Conservation (phyloP, 768 basidiomycete species). For the Mycena floridula region DNA sequence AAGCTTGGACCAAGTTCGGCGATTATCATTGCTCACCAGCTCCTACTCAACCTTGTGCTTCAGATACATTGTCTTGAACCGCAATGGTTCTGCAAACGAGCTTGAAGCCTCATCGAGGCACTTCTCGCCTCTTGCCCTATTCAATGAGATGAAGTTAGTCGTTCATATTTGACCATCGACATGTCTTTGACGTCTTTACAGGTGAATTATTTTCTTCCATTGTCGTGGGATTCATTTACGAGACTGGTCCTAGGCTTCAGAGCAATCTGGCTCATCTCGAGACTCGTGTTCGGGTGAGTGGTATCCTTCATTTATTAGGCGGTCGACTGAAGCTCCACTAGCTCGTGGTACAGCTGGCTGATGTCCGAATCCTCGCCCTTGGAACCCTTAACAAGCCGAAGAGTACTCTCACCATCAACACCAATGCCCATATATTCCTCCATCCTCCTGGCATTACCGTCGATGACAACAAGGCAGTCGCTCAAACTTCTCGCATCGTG, state of each 20-base stretch:
- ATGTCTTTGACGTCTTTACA: background rate
- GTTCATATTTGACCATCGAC: background rate
- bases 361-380: conserved; percentile 68
- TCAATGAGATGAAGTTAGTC: conserved; percentile 70
- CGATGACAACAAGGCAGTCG: conserved; percentile 11
- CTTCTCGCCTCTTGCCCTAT: conserved; percentile 62
- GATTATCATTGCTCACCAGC: conserved; percentile 6
- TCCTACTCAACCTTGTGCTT: conserved; percentile 3
- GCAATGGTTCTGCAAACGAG: conserved; percentile 70
- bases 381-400: conserved; percentile 58
- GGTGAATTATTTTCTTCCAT: background rate
- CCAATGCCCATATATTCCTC: conserved; percentile 61
- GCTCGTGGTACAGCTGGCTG: conserved; percentile 65
- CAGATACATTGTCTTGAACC: conserved; percentile 72
- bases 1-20: conserved; percentile 75
- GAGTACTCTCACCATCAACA: conserved; percentile 51
- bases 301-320: background rate
- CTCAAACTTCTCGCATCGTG: conserved; percentile 13
- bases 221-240: background rate
- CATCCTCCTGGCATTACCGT: conserved; percentile 60
- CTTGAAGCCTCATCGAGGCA: conserved; percentile 60
- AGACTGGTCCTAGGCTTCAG: conserved; percentile 43
- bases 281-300: conserved; percentile 57
- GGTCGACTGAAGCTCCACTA: conserved; percentile 18
- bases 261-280: conserved; percentile 62